Conservation (phyloP, 805 yeast genomes). For the Ogataea zsoltii region DNA sequence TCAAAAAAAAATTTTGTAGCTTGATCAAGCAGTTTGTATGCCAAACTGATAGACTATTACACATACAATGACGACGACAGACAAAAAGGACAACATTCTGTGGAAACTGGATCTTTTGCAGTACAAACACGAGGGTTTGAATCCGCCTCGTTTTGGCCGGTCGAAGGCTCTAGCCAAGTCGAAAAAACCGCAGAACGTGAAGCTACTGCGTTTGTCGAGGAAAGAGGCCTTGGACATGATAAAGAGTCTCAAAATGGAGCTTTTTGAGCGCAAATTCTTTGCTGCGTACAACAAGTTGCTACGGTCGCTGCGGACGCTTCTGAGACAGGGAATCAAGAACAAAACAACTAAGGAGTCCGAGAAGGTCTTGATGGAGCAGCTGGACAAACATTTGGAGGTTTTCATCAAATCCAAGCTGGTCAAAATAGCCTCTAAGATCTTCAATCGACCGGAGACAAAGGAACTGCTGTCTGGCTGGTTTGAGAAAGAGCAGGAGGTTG, state of each 20-base stretch:
- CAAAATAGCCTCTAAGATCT: conserved; percentile 24
- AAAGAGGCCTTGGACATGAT: conserved; percentile 50
- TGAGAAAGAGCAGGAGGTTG: conserved; percentile 24
- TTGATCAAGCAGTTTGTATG: no score
- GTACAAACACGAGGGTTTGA: conserved; percentile 42
- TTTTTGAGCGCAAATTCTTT: conserved; percentile 51
- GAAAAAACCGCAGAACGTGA: conserved; percentile 39
- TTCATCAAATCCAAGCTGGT: conserved; percentile 25
- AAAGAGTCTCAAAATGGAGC: conserved; percentile 41
- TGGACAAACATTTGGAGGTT: conserved; percentile 20
- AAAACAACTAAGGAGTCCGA: conserved; percentile 12
- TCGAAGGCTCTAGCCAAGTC: conserved; percentile 50
- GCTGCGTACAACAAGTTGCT: conserved; percentile 43
- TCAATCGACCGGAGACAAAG: conserved; percentile 15
- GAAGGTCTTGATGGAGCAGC: conserved; percentile 6
- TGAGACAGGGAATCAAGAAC: conserved; percentile 20
- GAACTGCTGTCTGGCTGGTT: conserved; percentile 34
- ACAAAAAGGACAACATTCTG: conserved; percentile 39
- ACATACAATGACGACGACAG: no score
- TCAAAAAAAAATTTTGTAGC: neutral
- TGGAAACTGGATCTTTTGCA: conserved; percentile 63
- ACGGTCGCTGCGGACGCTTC: conserved; percentile 37
- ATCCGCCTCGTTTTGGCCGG: conserved; percentile 50
- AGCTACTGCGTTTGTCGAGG: conserved; percentile 36
- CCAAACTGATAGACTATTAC: no score